These are phyloP conservation scores for Deuterostichococcus epilithicus DNA, from an alignment of 139 green algal species.

Conservation along the genomic window DNA sequence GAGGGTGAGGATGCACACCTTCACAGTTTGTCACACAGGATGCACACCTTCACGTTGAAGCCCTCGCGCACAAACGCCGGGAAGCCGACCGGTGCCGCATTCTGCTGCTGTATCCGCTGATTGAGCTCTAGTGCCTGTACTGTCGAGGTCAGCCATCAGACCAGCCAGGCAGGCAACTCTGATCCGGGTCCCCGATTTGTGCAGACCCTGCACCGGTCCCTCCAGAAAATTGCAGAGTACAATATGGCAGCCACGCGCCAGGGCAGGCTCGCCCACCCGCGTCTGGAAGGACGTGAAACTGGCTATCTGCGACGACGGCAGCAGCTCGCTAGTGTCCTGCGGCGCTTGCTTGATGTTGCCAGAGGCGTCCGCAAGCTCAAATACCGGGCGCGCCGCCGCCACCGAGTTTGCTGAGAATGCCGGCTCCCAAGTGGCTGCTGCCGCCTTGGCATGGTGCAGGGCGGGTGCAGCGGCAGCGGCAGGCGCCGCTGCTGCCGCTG, in stretches of 20 bases:
- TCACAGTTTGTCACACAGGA: background rate
- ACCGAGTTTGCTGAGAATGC: background rate
- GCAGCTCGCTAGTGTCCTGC: background rate
- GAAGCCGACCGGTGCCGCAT: constrained; percentile 74
- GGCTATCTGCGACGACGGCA: background rate
- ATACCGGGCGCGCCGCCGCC: background rate
- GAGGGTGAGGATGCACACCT: background rate
- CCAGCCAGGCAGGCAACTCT: too few species aligned
- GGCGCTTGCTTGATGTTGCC: background rate
- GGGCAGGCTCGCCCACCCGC: background rate
- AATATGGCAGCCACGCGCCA: too few species aligned
- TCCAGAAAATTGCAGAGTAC: too few species aligned
- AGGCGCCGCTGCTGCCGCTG: too few species aligned
- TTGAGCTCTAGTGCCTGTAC: constrained; percentile 77
- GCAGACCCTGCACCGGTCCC: too few species aligned
- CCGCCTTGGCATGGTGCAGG: too few species aligned
- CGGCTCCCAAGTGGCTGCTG: background rate
- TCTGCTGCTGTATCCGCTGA: constrained; percentile 77
- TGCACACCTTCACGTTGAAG: constrained; percentile 76
- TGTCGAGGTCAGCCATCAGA: too few species aligned
- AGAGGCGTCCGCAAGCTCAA: background rate
- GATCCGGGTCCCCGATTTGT: too few species aligned
- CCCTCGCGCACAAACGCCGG: constrained; percentile 84
- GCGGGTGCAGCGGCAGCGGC: too few species aligned
- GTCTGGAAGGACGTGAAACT: background rate